Conservation (phyloP, 2,329 filamentous ascomycete species). For the Aspergillus jensenii region DNA sequence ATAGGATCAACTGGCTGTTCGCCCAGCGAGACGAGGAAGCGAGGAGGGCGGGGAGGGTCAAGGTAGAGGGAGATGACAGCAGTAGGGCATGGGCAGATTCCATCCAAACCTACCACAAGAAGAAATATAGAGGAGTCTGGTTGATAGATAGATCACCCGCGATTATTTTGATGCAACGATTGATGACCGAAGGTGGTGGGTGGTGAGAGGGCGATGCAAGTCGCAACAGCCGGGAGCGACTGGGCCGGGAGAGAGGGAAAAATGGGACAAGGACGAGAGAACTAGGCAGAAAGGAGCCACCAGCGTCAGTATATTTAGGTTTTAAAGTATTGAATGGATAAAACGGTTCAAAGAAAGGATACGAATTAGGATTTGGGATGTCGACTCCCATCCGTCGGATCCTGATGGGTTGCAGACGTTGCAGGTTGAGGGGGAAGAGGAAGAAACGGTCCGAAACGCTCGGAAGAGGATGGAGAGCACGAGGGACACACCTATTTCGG, state of each 20-base stretch:
- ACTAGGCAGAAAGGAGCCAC: slow-evolving; percentile 23
- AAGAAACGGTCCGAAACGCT: slow-evolving; percentile 30
- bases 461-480: slow-evolving; percentile 36
- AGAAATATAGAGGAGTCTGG: slow-evolving; percentile 25
- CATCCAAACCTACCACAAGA: slow-evolving; percentile 40
- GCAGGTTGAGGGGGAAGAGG: slow-evolving; percentile 27
- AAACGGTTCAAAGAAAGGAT: slow-evolving; percentile 16
- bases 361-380: slow-evolving; percentile 19
- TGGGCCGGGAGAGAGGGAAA: slow-evolving; percentile 22
- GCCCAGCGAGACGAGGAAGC: slow-evolving; percentile 18
- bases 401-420: slow-evolving; percentile 30
- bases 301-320: slow-evolving; percentile 27
- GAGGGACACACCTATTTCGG: slow-evolving; percentile 33
- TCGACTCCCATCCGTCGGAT: slow-evolving; percentile 23
- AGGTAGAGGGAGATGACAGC: slow-evolving; percentile 21
- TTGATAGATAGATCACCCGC: slow-evolving; percentile 33
- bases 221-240: slow-evolving; percentile 39
- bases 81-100: slow-evolving; percentile 30
- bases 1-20: slow-evolving; percentile 36
- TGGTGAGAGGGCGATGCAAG: slow-evolving; percentile 30
- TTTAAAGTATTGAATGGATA: slow-evolving; percentile 16
- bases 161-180: slow-evolving; percentile 31
- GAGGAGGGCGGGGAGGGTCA: slow-evolving; percentile 27
- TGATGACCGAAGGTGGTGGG: slow-evolving; percentile 30
- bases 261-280: slow-evolving; percentile 24